Evolutionary conservation across 2,329 filamentous ascomycete genomes (phyloP).

Genomic region (Fusarium newnesense): DNA sequence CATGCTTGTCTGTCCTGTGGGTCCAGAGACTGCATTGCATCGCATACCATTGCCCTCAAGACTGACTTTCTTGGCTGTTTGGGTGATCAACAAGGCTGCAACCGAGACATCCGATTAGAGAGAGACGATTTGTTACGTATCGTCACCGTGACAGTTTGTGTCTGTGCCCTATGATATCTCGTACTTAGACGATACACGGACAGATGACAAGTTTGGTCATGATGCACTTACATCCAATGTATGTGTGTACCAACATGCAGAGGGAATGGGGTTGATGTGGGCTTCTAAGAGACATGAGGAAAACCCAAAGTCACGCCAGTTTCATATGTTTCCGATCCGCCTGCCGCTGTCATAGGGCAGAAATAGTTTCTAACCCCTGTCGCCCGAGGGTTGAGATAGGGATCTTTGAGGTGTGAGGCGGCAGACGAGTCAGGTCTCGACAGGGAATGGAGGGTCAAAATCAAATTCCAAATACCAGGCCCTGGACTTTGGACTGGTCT

Average conservation of each 20-base stretch:
- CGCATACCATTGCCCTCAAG: not conserved
- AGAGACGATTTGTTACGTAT: not conserved
- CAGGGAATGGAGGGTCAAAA: conserved; percentile 11
- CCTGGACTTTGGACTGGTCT: not conserved
- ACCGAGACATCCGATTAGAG: conserved; percentile 32
- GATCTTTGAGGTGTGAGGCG: conserved; percentile 17
- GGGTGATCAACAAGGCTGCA: conserved; percentile 22
- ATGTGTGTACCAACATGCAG: not conserved
- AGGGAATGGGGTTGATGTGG: not conserved
- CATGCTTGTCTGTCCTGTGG: conserved; percentile 21
- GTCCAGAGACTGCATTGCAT: conserved; percentile 6
- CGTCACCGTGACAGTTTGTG: conserved; percentile 16
- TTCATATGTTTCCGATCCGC: conserved; percentile 10
- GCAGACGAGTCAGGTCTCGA: conserved; percentile 26
- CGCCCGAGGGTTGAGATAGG: conserved; percentile 19
- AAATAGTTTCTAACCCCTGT: conserved; percentile 6
- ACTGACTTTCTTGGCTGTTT: conserved; percentile 18
- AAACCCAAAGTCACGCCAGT: conserved; percentile 37
- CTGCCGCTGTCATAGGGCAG: conserved; percentile 30
- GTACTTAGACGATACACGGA: not conserved
- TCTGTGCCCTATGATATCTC: conserved; percentile 17
- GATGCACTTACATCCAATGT: not conserved
- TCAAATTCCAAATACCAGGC: conserved; percentile 22
- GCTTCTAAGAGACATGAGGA: conserved; percentile 6
- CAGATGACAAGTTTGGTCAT: not conserved